Conservation (phyloP, 176 grass and related monocot species). For the Saccharum officinarum region DNA sequence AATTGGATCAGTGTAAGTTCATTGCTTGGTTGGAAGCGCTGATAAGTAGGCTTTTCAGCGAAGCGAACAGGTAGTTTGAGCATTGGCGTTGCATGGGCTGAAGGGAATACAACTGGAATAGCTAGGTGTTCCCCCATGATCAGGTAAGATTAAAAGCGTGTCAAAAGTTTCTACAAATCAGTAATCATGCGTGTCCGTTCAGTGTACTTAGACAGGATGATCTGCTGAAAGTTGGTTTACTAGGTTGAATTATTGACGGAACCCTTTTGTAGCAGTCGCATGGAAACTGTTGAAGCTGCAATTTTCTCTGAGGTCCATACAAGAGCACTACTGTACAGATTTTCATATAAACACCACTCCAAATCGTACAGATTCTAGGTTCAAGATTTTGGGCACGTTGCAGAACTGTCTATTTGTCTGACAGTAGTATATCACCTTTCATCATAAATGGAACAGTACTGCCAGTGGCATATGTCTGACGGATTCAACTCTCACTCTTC, state of each 20-base stretch:
- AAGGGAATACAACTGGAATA: neutral
- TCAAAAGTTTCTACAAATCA: neutral
- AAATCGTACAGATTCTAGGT: neutral
- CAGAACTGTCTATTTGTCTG: neutral
- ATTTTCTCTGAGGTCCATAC: too few relatives aligned
- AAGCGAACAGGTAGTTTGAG: neutral
- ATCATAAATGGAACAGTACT: neutral
- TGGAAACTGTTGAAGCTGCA: neutral
- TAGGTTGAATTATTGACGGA: neutral
- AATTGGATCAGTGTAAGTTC: neutral
- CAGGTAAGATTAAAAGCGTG: neutral
- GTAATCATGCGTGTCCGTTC: neutral
- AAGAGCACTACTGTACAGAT: neutral
- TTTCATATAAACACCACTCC: neutral
- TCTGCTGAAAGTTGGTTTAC: neutral
- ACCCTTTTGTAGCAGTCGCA: neutral
- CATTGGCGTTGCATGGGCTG: neutral
- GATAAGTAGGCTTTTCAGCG: too few relatives aligned
- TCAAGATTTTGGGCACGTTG: neutral
- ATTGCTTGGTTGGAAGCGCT: neutral
- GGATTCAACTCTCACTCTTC: neutral
- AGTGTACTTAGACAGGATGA: neutral
- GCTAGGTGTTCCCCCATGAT: neutral
- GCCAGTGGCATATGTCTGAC: neutral
- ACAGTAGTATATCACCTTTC: neutral